These are phyloP conservation scores for Penicillium coprophilum DNA, from an alignment of 495 filamentous ascomycete genomes.

Conservation along the genomic window DNA sequence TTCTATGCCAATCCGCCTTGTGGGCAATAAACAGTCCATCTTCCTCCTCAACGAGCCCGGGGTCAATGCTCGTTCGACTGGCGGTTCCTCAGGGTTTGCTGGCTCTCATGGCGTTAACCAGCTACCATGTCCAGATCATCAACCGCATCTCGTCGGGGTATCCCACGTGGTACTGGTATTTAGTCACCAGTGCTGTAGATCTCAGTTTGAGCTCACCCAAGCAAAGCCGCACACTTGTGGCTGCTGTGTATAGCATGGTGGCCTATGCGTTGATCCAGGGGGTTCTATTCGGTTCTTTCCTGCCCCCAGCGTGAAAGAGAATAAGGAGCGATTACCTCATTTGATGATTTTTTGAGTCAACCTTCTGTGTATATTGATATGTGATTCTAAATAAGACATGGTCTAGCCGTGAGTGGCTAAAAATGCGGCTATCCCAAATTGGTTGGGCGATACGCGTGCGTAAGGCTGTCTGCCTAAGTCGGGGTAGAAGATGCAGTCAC, in stretches of 20 bases:
- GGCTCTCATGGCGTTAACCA: conserved; percentile 67
- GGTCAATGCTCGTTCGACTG: conserved; percentile 51
- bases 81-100: conserved; percentile 73
- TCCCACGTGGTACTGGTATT: conserved; percentile 85
- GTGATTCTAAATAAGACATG: not conserved
- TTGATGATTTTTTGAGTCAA: not conserved
- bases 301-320: conserved; percentile 72
- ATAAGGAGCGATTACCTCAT: not conserved
- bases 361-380: conserved; percentile 2
- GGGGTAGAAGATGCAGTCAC: conserved; percentile 7
- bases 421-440: not conserved
- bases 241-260: conserved; percentile 65
- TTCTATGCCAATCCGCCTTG: conserved; percentile 61
- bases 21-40: conserved; percentile 43
- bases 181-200: conserved; percentile 48
- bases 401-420: not conserved
- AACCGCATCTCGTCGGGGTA: conserved; percentile 86
- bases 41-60: conserved; percentile 33
- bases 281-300: conserved; percentile 83
- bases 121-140: conserved; percentile 91
- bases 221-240: conserved; percentile 21
- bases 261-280: conserved; percentile 81
- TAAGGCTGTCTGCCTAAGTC: conserved; percentile 18
- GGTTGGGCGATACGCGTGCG: conserved; percentile 12
- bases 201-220: conserved; percentile 20